These are phyloP conservation scores for Wilcoxina mikolae DNA, from an alignment of 495 filamentous ascomycete genomes.

Conservation along the genomic window DNA sequence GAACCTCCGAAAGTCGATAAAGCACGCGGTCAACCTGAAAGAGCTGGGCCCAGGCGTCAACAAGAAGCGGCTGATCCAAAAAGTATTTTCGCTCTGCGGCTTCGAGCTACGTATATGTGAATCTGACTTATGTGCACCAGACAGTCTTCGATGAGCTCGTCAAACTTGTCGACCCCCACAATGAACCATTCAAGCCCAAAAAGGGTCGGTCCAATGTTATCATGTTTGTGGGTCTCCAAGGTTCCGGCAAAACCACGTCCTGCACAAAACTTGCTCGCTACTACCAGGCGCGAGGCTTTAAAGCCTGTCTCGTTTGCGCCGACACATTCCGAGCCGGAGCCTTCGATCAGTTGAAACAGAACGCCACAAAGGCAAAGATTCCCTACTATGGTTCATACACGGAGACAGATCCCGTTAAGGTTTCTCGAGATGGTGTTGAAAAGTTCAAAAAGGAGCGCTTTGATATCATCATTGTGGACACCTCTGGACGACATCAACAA, in stretches of 20 bases:
- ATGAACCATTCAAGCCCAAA: constrained; percentile 89
- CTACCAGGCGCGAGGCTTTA: constrained; percentile 90
- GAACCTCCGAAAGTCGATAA: constrained; percentile 84
- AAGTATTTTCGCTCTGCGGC: constrained; percentile 32
- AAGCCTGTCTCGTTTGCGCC: constrained; percentile 85
- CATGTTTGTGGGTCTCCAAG: constrained; percentile 98
- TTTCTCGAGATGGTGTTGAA: constrained; percentile 85
- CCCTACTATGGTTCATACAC: constrained; percentile 95
- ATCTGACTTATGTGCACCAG: constrained; percentile 15
- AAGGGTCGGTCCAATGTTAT: constrained; percentile 94
- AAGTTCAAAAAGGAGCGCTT: constrained; percentile 99
- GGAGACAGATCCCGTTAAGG: constrained; percentile 86
- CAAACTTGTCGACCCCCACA: constrained; percentile 86
- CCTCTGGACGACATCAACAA: constrained; percentile 81
- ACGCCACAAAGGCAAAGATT: constrained; percentile 96
- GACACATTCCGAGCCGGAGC: constrained; percentile 98
- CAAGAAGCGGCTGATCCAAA: constrained; percentile 96
- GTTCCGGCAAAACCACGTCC: constrained; percentile 92
- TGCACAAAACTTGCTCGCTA: constrained; percentile 95
- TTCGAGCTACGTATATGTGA: too few species aligned
- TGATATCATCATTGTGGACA: constrained; percentile 98
- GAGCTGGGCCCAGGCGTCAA: constrained; percentile 76
- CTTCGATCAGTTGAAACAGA: constrained; percentile 97
- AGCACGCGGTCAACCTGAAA: constrained; percentile 78
- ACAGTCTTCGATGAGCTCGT: constrained; percentile 96